Evolutionary conservation across 75 land plant species (phyloP).

Genomic region (Pinus taeda): DNA sequence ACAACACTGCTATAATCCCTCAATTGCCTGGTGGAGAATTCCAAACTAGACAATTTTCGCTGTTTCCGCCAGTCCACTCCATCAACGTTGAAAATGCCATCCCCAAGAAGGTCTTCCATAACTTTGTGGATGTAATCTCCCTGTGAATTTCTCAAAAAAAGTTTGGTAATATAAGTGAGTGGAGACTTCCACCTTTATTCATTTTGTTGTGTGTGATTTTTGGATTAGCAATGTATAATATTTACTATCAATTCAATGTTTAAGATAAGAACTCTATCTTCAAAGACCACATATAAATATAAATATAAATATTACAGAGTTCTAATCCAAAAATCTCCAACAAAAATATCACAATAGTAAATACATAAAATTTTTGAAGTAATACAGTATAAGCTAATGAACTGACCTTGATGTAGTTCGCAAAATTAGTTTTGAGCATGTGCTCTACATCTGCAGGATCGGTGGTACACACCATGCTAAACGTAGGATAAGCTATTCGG

Average conservation of each 20-base stretch:
- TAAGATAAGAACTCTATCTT: too few species aligned
- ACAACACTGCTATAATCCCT: constrained; percentile 42
- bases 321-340: too few species aligned
- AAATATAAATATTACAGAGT: too few species aligned
- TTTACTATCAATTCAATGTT: too few species aligned
- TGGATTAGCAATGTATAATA: too few species aligned
- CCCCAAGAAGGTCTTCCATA: constrained; percentile 39
- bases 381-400: not conserved
- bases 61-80: constrained; percentile 37
- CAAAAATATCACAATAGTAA: not conserved
- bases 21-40: constrained; percentile 42
- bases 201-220: too few species aligned
- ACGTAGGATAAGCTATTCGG: constrained; percentile 2
- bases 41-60: constrained; percentile 14
- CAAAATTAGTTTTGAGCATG: constrained; percentile 21
- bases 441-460: constrained; percentile 17
- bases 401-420: constrained; percentile 19
- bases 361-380: not conserved
- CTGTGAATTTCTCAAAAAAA: constrained; percentile 15
- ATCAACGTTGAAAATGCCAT: constrained; percentile 54
- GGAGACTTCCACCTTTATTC: too few species aligned
- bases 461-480: not conserved
- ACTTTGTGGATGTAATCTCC: constrained; percentile 14
- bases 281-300: too few species aligned
- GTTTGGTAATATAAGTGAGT: not conserved